Base-by-base conservation (phyloP, 139 green algal species). In the Trebouxia sp. region DNA sequence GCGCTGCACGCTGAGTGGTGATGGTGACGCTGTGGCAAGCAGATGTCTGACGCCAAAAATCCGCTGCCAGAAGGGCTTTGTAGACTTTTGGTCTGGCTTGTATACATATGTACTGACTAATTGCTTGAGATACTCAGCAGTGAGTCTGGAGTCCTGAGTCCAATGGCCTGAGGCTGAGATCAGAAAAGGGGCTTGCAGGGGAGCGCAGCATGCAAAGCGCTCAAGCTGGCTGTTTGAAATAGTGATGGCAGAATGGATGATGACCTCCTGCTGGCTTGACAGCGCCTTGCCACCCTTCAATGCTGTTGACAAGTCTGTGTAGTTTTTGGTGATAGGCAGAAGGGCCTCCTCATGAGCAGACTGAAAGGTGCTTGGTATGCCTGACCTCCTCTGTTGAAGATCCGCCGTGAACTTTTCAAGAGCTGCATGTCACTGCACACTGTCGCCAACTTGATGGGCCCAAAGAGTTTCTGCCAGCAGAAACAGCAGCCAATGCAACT, bases 131-230 rank as follows among this genome's bases (percentile, higher is more conserved):
- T 26, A 32, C 22, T 77, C 69, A 45, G 69, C 24, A 22, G 43
- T 53, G 7, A 30, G 37, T 37, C 69, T 77, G 24, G 42, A 51
- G 8, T 77, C 69, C 26, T 55, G 69, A 28, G 41, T 53, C 69
- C 42, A 53, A 20, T 77, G 69, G 26, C 69, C 62, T 72, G 35
- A 45, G 37, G 62, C 28, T 30, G 62, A 39, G 5, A 72, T 72
- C 14, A 72, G 62, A 43, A 72, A 72, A 1, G 47, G 47, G 11
- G 62, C n/a, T 10, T 48, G 41, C 11, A 48, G 26, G n/a, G 41
- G 12, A 56, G 41, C 42, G 24, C 69, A 77, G 43, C 69, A 77
- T 24, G 69, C 39, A 55, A 77, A 77, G 14, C n/a, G 41, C 41
- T 77, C 69, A 6, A 77, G 39, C 69, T 77, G 69, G 12, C 39